Base-by-base conservation (phyloP, 1,139 yeast genomes). In the Arxiozyma slooffiae region DNA sequence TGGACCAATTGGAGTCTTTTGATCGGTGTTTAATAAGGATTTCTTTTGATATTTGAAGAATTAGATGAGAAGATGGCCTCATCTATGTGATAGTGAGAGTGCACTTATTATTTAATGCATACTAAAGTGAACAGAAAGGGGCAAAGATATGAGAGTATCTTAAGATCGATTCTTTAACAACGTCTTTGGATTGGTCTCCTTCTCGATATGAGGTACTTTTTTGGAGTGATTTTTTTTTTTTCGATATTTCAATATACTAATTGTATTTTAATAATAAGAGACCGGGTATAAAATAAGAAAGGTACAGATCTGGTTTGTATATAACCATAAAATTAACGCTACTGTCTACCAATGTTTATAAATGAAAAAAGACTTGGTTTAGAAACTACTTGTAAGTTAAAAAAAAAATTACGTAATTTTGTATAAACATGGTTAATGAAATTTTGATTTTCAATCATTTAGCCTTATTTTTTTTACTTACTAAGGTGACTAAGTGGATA, bases 31-130 rank as follows among this genome's bases (percentile, higher is more conserved):
- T 43, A 50, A 39, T 40, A 57, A 82, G 0, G 96, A 78, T 55
- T 86, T 94, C 24, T 87, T 95, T 64, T 88, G 96, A 17, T 78
- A 69, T 61, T 92, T 89, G 71, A 81, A 87, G 60, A 87, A 81
- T 60, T 87, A 96, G 0, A 96, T 78, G 4, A 77, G 67, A 14
- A 86, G 67, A 64, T 85, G 92, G 59, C 87, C 87, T 0, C 96
- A 77, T 39, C 73, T 64, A 16, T 83, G 88, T 0, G 96, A 87
- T 8, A 80, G 72, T 4, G 95, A 81, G 0, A 89, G 55, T 22
- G 79, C 84, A 17, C n/a, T n/a, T n/a, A 90, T 68, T 0, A 86
- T 71, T 61, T 90, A 96, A 53, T 76, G 80, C 94, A 85, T 85
- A 6, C n/a, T 30, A 14, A n/a, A 30, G n/a, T 30, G 36, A 4